phyloP scores from a whole-genome alignment of 148 eudicot genomes.

The Heliosperma pusillum region DNA sequence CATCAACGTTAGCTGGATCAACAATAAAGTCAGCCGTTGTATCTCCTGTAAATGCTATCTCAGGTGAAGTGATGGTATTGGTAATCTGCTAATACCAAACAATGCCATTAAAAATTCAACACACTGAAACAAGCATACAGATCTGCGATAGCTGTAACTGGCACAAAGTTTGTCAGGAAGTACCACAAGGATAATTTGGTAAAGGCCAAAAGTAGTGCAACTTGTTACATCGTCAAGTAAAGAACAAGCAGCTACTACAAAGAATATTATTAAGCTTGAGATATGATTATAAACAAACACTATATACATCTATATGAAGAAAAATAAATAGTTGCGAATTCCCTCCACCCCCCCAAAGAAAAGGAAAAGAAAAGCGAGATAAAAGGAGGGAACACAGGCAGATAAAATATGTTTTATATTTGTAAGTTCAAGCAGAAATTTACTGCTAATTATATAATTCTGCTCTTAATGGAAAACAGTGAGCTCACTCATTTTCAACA shows the following conservation, averaged over 20 bases:
- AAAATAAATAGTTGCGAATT: too few species aligned
- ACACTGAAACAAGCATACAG: not conserved
- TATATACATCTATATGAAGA: not conserved
- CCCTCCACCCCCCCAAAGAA: too few species aligned
- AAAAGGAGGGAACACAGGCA: too few species aligned
- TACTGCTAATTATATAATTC: too few species aligned
- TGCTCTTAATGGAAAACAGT: too few species aligned
- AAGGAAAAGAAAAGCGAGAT: too few species aligned
- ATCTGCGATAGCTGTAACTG: not conserved
- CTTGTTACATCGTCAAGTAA: not conserved
- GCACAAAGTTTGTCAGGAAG: not conserved
- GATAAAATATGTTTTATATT: too few species aligned
- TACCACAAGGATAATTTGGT: not conserved
- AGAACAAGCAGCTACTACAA: not conserved
- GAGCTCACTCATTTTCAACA: too few species aligned
- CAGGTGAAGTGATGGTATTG: constrained; percentile 59
- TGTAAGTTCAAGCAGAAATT: too few species aligned
- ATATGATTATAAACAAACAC: not conserved
- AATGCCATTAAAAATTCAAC: not conserved
- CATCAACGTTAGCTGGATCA: constrained; percentile 60
- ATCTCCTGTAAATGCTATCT: constrained; percentile 95
- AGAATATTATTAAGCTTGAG: not conserved
- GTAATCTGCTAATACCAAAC: constrained; percentile 58
- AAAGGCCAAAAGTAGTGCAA: not conserved
- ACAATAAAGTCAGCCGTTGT: constrained; percentile 76